These are phyloP conservation scores for Baudoinia panamericana DNA, from an alignment of 495 filamentous ascomycete species.

Conservation along the genomic window DNA sequence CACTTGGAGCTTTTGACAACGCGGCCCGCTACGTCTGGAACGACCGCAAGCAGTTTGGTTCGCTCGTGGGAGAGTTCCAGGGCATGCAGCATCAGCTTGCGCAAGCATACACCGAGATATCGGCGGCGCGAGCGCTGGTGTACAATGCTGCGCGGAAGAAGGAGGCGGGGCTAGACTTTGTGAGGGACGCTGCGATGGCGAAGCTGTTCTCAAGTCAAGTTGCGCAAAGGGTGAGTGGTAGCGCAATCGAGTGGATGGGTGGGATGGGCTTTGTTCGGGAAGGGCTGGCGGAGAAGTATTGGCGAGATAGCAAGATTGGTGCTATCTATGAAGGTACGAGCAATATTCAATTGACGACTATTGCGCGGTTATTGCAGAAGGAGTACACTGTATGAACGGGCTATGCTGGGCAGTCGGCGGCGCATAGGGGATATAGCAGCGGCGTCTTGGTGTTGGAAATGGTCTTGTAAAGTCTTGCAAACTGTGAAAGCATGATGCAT, in stretches of 20 bases:
- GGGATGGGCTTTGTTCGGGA: conserved; percentile 96
- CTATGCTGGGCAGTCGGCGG: background rate
- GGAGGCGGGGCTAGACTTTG: conserved; percentile 91
- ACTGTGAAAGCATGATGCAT: no score
- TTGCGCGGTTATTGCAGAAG: conserved; percentile 86
- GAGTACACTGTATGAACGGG: conserved; percentile 51
- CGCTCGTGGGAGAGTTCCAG: conserved; percentile 88
- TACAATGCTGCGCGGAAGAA: conserved; percentile 97
- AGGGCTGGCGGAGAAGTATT: conserved; percentile 96
- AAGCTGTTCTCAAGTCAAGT: conserved; percentile 94
- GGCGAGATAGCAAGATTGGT: conserved; percentile 94
- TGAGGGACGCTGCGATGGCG: conserved; percentile 93
- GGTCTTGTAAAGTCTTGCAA: no score
- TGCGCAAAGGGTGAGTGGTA: conserved; percentile 70
- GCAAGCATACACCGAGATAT: conserved; percentile 87
- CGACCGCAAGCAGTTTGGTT: conserved; percentile 92
- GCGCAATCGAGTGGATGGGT: conserved; percentile 96
- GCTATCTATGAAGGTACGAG: conserved; percentile 96
- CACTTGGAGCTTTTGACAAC: conserved; percentile 90
- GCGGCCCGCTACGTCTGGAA: conserved; percentile 90
- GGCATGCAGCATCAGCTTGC: conserved; percentile 99
- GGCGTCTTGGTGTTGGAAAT: no score
- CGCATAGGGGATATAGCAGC: no score
- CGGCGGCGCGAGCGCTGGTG: conserved; percentile 79
- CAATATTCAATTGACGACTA: conserved; percentile 77